Evolutionary conservation across 805 yeast species (phyloP).

Genomic region (Lachancea sp.): DNA sequence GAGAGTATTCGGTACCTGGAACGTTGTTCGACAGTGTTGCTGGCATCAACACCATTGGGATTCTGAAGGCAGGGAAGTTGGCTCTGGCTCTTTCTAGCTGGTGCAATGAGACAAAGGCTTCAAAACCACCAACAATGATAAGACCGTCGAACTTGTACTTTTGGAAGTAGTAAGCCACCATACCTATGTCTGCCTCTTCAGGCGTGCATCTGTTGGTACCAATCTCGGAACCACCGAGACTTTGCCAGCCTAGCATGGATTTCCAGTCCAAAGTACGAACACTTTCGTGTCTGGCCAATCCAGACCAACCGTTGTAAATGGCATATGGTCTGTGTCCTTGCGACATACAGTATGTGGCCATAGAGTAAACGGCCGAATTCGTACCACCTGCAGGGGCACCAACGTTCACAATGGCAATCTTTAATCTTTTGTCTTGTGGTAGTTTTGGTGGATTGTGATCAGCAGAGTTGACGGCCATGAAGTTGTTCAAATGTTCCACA

Average conservation of each 20-base stretch:
- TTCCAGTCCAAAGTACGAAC: slow-evolving; percentile 71
- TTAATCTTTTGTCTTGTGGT: slow-evolving; percentile 56
- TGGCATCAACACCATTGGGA: slow-evolving; percentile 90
- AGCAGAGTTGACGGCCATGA: slow-evolving; percentile 58
- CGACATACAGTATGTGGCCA: slow-evolving; percentile 80
- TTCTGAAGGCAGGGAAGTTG: slow-evolving; percentile 86
- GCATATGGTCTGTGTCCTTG: slow-evolving; percentile 89
- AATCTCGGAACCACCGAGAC: slow-evolving; percentile 89
- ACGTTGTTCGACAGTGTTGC: slow-evolving; percentile 96
- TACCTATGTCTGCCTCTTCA: slow-evolving; percentile 81
- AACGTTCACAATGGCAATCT: slow-evolving; percentile 79
- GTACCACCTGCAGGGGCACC: slow-evolving; percentile 98
- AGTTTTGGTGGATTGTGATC: slow-evolving; percentile 57
- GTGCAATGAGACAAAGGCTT: slow-evolving; percentile 83
- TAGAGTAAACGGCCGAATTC: slow-evolving; percentile 88
- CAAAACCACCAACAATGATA: slow-evolving; percentile 91
- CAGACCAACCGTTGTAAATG: slow-evolving; percentile 88
- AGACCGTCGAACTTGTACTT: slow-evolving; percentile 83
- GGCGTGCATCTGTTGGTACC: slow-evolving; percentile 90
- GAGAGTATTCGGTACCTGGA: slow-evolving; percentile 94
- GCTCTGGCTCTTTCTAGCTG: slow-evolving; percentile 72
- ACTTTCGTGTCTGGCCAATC: slow-evolving; percentile 83
- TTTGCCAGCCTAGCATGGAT: slow-evolving; percentile 82
- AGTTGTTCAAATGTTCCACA: slow-evolving; percentile 70
- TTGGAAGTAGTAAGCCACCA: slow-evolving; percentile 88